Conservation (phyloP, 2,329 filamentous ascomycete species). For the Penicillium carneum region DNA sequence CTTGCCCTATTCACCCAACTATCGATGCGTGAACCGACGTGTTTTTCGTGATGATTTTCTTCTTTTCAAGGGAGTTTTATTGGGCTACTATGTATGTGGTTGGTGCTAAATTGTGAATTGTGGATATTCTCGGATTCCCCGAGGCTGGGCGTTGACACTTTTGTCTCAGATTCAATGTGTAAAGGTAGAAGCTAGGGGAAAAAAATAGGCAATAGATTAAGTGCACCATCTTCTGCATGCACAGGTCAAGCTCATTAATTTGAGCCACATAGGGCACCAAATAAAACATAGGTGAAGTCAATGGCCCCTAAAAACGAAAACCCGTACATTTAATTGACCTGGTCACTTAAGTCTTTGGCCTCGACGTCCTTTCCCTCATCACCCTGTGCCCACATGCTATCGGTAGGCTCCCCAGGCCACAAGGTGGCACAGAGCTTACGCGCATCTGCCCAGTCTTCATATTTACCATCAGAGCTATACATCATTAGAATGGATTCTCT, state of each 20-base stretch:
- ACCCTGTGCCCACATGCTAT: not conserved
- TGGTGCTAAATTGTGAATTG: constrained; percentile 4
- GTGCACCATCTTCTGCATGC: not conserved
- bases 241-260: not conserved
- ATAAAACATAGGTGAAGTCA: no score
- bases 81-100: not conserved
- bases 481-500: not conserved
- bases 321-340: not conserved
- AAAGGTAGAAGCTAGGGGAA: not conserved
- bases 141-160: not conserved
- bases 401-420: constrained; percentile 11
- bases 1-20: not conserved
- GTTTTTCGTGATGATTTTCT: not conserved
- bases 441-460: constrained; percentile 15
- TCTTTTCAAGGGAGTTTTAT: not conserved
- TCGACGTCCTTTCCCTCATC: not conserved
- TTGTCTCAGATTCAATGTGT: not conserved
- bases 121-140: constrained; percentile 4
- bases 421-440: constrained; percentile 11
- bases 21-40: not conserved
- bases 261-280: no score
- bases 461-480: constrained; percentile 18
- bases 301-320: not conserved
- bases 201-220: not conserved
- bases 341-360: not conserved